Evolutionary conservation across 108 stramenopile species (phyloP).

Genomic region (Nitzschia putrida): DNA sequence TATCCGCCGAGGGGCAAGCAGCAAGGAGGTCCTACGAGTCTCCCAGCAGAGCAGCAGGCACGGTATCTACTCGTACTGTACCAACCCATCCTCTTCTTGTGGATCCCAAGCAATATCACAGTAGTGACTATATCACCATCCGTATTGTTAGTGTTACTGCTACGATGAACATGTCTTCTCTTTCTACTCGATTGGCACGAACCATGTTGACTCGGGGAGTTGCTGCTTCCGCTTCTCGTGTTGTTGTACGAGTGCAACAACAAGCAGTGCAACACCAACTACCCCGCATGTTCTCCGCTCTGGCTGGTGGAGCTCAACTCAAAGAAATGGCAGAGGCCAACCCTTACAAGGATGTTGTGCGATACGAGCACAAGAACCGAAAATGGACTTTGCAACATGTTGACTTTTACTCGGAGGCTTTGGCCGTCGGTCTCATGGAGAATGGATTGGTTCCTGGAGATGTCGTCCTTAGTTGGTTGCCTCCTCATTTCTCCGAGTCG

Average conservation of each 20-base stretch:
- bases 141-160: no score
- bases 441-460: constrained; percentile 80
- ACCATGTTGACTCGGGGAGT: constrained; percentile 1
- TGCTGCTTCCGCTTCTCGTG: not conserved
- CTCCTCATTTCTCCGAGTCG: constrained; percentile 81
- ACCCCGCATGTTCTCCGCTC: not conserved
- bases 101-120: no score
- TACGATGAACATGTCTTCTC: constrained; percentile 15
- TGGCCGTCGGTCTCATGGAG: constrained; percentile 83
- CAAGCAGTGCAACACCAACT: no score
- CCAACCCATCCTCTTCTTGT: no score
- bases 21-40: no score
- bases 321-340: constrained; percentile 59
- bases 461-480: constrained; percentile 84
- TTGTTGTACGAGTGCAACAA: not conserved
- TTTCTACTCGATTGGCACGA: constrained; percentile 32
- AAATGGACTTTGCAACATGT: constrained; percentile 82
- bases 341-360: constrained; percentile 79
- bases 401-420: constrained; percentile 71
- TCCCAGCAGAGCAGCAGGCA: no score
- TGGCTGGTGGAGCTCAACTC: constrained; percentile 30
- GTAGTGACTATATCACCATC: no score
- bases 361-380: constrained; percentile 88
- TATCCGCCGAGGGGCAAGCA: no score
- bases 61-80: no score